These are phyloP conservation scores for Botrytis porri DNA, from an alignment of 2,329 filamentous ascomycete genomes.

Conservation along the genomic window DNA sequence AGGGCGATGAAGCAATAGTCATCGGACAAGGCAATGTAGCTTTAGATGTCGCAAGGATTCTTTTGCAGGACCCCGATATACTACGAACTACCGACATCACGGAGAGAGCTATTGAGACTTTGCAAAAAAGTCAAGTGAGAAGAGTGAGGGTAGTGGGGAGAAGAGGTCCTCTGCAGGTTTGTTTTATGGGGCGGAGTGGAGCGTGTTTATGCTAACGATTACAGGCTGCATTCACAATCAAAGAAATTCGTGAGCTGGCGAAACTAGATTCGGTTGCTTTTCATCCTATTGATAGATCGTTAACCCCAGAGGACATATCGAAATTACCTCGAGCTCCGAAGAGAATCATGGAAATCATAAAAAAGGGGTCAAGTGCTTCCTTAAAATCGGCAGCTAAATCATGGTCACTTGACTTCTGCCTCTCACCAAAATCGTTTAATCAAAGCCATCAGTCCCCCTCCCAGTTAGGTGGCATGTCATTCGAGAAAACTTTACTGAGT, in stretches of 20 bases:
- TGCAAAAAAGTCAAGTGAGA: constrained; percentile 71
- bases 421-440: constrained; percentile 70
- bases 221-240: constrained; percentile 90
- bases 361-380: constrained; percentile 63
- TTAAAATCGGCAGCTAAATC: constrained; percentile 53
- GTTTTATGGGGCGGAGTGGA: constrained; percentile 27
- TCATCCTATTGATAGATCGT: constrained; percentile 59
- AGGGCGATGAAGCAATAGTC: constrained; percentile 78
- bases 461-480: constrained; percentile 62
- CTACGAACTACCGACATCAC: constrained; percentile 85
- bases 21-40: constrained; percentile 97
- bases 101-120: constrained; percentile 71
- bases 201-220: constrained; percentile 18
- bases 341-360: constrained; percentile 75
- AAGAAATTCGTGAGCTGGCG: constrained; percentile 86
- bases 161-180: constrained; percentile 80
- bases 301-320: constrained; percentile 66
- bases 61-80: constrained; percentile 71
- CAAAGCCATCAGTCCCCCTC: constrained; percentile 43
- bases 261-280: constrained; percentile 72
- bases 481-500: constrained; percentile 59
- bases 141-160: constrained; percentile 85
- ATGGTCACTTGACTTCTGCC: constrained; percentile 83
- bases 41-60: constrained; percentile 84
- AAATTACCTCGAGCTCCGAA: constrained; percentile 72